Evolutionary conservation across 2,329 filamentous ascomycete genomes (phyloP).

Genomic region (Arthrobotrys sphaeroides): DNA sequence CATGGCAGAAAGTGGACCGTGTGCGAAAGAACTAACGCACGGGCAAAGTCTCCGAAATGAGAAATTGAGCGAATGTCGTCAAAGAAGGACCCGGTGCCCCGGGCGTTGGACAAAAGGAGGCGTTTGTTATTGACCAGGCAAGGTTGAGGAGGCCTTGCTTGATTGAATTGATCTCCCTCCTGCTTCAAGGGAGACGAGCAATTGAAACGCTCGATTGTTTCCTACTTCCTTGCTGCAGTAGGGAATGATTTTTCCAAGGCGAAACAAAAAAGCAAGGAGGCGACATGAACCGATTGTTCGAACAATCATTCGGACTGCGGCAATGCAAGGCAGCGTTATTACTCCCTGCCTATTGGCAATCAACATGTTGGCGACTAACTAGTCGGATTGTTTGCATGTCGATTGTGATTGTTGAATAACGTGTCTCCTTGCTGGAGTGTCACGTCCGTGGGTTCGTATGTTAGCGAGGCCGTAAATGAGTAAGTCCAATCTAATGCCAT

Average conservation of each 20-base stretch:
- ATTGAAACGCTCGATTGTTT: conserved; percentile 35
- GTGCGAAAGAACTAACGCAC: conserved; percentile 12
- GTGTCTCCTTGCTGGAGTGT: conserved; percentile 1
- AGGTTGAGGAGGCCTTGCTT: conserved; percentile 37
- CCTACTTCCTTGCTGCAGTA: background rate
- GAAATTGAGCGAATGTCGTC: conserved; percentile 32
- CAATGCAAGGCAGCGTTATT: background rate
- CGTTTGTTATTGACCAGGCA: conserved; percentile 16
- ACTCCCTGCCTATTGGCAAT: too few relatives aligned
- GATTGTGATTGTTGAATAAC: background rate
- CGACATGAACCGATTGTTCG: background rate
- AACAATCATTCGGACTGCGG: conserved; percentile 9
- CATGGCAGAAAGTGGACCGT: conserved; percentile 28
- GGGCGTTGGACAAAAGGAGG: conserved; percentile 31
- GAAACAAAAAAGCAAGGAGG: conserved; percentile 7
- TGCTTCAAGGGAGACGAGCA: conserved; percentile 18
- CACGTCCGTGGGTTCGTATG: background rate
- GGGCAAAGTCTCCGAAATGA: conserved; percentile 54
- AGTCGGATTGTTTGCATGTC: background rate
- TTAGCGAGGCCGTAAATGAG: background rate
- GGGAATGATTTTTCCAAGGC: background rate
- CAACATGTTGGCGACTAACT: background rate
- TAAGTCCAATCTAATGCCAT: background rate
- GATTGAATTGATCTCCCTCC: background rate
- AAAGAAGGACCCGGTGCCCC: conserved; percentile 28